Percentiles rank a stretch among this genome's conserved stretches.
These are phyloP conservation scores for Salix purpurea DNA, from an alignment of 345 rosid genomes.

Conservation along the genomic window DNA sequence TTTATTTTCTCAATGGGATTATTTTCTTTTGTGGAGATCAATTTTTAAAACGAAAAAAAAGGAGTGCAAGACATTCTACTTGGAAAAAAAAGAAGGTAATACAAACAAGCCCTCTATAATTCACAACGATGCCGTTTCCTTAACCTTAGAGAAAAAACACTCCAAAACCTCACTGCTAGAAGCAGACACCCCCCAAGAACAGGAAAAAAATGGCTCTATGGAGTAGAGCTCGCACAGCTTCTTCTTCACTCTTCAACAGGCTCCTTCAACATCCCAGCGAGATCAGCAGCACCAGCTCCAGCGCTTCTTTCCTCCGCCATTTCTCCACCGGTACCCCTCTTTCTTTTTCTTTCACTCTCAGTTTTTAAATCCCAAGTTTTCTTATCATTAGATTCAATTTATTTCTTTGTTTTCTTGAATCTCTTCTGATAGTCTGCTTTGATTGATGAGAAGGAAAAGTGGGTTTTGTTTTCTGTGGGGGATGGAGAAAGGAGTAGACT, in stretches of 20 bases:
- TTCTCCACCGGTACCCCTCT: slow-evolving; percentile 20
- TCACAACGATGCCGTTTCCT: background rate
- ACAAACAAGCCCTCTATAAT: background rate
- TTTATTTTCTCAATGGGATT: too few relatives aligned
- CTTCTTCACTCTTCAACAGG: slow-evolving; percentile 8
- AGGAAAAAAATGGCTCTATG: slow-evolving; percentile 21
- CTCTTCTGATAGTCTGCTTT: background rate
- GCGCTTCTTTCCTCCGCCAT: background rate
- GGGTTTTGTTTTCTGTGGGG: background rate
- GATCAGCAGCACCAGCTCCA: background rate
- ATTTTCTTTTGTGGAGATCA: too few relatives aligned
- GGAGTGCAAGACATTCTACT: background rate
- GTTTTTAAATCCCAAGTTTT: background rate
- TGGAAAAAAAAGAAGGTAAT: background rate
- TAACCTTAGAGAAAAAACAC: background rate
- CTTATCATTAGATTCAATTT: background rate
- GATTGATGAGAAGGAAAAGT: background rate
- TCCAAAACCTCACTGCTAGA: background rate
- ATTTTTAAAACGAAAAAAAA: too few relatives aligned
- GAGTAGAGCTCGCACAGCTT: slow-evolving; percentile 14
- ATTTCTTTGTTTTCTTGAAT: background rate
- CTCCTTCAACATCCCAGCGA: slow-evolving; percentile 4
- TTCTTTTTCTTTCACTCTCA: background rate
- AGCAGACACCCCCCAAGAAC: background rate
- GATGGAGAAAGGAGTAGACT: background rate